Evolutionary conservation across 2,329 filamentous ascomycete species (phyloP).

Genomic region (Phyllosticta citrichinensis): DNA sequence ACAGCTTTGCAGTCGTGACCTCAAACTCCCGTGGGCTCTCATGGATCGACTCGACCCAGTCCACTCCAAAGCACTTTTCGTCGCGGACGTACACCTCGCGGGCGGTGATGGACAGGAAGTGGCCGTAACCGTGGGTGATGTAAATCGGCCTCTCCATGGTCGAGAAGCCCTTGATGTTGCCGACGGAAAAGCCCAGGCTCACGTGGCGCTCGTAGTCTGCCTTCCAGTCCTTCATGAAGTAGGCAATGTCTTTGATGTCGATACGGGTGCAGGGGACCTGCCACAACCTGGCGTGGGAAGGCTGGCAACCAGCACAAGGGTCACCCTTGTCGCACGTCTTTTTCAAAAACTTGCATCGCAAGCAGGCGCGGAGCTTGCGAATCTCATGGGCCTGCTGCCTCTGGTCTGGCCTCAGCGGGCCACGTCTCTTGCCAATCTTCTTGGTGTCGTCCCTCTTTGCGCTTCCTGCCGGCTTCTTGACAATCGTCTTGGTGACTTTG

Average conservation of each 20-base stretch:
- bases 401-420: constrained; percentile 84
- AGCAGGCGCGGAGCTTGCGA: constrained; percentile 82
- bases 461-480: constrained; percentile 56
- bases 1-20: constrained; percentile 77
- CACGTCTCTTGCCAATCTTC: constrained; percentile 82
- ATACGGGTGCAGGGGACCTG: constrained; percentile 96
- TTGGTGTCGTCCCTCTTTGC: constrained; percentile 85
- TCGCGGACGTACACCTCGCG: constrained; percentile 89
- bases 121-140: constrained; percentile 94
- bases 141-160: constrained; percentile 59
- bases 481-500: constrained; percentile 75
- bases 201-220: constrained; percentile 91
- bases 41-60: constrained; percentile 80
- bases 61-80: constrained; percentile 83
- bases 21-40: constrained; percentile 73
- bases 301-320: constrained; percentile 89
- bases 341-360: constrained; percentile 97
- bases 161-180: constrained; percentile 83
- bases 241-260: constrained; percentile 96
- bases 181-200: constrained; percentile 76
- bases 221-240: constrained; percentile 99
- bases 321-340: constrained; percentile 98
- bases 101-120: constrained; percentile 83
- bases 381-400: constrained; percentile 95
- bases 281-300: constrained; percentile 90